phyloP scores from a whole-genome alignment of 2,329 filamentous ascomycete genomes.

The Colletotrichum sp. region DNA sequence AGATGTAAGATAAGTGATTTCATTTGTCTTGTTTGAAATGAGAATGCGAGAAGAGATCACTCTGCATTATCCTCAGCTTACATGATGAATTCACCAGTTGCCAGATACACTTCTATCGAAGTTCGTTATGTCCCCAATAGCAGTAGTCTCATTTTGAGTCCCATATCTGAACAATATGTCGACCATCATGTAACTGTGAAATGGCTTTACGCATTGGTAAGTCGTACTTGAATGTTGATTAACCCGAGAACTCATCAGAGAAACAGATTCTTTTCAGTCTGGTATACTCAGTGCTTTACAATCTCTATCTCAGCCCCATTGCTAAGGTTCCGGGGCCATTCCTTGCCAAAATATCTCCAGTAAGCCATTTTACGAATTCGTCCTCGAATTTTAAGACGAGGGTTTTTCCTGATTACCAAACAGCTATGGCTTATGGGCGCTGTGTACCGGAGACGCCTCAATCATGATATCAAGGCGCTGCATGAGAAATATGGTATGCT shows the following conservation, averaged over 20 bases:
- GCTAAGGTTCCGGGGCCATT: neutral
- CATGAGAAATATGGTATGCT: neutral
- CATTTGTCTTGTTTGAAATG: neutral
- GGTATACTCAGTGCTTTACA: neutral
- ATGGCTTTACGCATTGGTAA: neutral
- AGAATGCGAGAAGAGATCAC: neutral
- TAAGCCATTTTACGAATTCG: neutral
- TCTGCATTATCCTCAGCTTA: neutral
- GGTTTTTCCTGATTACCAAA: neutral
- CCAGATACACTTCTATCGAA: neutral
- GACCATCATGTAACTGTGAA: neutral
- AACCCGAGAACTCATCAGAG: neutral
- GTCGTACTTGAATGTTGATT: neutral
- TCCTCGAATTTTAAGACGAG: neutral
- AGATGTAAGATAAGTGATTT: neutral
- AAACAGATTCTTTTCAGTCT: neutral
- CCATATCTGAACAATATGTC: neutral
- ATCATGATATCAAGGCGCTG: neutral
- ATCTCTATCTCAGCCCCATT: neutral
- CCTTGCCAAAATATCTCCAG: neutral
- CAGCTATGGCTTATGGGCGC: neutral
- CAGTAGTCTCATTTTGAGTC: neutral
- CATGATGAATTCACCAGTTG: neutral
- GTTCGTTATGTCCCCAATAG: neutral
- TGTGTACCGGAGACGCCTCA: neutral